Conservation (phyloP, 2,329 filamentous ascomycete species). For the Exophiala lecanii-corni region DNA sequence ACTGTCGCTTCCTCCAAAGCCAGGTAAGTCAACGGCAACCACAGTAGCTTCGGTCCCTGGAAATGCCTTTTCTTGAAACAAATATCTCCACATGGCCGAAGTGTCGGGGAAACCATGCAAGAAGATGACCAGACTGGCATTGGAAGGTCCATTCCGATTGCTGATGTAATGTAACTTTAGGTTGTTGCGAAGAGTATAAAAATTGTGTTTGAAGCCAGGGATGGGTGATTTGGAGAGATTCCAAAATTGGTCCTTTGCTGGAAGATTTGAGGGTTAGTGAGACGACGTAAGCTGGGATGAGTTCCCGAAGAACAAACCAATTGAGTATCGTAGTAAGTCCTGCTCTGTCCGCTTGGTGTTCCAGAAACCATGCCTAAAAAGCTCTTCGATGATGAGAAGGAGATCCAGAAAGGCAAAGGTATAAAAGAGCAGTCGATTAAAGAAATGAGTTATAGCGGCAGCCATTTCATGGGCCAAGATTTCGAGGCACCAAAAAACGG, state of each 20-base stretch:
- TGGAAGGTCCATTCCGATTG: slow-evolving; percentile 32
- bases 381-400: slow-evolving; percentile 29
- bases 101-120: slow-evolving; percentile 59
- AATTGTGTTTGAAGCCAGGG: slow-evolving; percentile 46
- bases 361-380: slow-evolving; percentile 35
- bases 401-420: slow-evolving; percentile 30
- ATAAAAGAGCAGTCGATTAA: slow-evolving; percentile 16
- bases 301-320: slow-evolving; percentile 32
- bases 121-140: slow-evolving; percentile 44
- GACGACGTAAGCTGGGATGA: not conserved
- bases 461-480: slow-evolving; percentile 1
- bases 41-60: slow-evolving; percentile 40
- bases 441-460: not conserved
- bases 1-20: slow-evolving; percentile 54
- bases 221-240: slow-evolving; percentile 41
- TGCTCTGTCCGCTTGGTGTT: slow-evolving; percentile 37
- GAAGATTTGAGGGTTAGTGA: slow-evolving; percentile 5
- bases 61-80: slow-evolving; percentile 40
- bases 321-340: slow-evolving; percentile 36
- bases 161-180: slow-evolving; percentile 53
- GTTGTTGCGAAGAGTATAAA: slow-evolving; percentile 46
- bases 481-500: too few relatives aligned
- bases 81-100: slow-evolving; percentile 50
- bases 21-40: slow-evolving; percentile 55
- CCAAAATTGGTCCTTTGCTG: slow-evolving; percentile 53